These are phyloP conservation scores for Pelargonium cotyledonis DNA, from an alignment of 441 rosid genomes.

Conservation along the genomic window DNA sequence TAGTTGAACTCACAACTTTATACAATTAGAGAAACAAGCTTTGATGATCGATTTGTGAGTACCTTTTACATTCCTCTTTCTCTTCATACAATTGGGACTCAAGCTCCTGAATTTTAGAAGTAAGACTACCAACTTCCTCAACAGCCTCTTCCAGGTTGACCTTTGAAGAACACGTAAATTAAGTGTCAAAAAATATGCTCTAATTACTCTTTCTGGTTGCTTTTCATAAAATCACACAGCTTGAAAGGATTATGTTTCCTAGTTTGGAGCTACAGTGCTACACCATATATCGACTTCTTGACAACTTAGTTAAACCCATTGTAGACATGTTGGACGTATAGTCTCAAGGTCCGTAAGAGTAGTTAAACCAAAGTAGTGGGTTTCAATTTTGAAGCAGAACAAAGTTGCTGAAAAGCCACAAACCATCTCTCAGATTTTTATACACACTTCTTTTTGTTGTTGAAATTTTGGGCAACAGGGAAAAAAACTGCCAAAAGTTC, in stretches of 20 bases:
- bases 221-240: too few relatives aligned
- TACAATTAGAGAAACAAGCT: neutral
- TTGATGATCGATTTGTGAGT: slow-evolving; percentile 11
- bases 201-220: neutral
- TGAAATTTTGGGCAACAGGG: neutral
- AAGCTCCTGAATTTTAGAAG: slow-evolving; percentile 62
- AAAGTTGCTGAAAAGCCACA: neutral
- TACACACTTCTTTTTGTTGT: neutral
- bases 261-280: neutral
- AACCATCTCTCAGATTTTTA: neutral
- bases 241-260: too few relatives aligned
- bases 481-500: neutral
- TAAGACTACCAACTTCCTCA: slow-evolving; percentile 65
- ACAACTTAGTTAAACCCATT: neutral
- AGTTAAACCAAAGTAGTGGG: neutral
- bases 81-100: slow-evolving; percentile 60
- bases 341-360: neutral
- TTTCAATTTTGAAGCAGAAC: neutral
- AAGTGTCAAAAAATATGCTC: slow-evolving; percentile 11
- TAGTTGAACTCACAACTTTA: neutral
- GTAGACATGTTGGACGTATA: neutral
- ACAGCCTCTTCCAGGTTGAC: slow-evolving; percentile 45
- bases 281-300: neutral
- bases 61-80: slow-evolving; percentile 75
- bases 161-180: slow-evolving; percentile 33